Base-by-base conservation (phyloP, 2,329 filamentous ascomycete genomes). In the Ascochyta rabiei region DNA sequence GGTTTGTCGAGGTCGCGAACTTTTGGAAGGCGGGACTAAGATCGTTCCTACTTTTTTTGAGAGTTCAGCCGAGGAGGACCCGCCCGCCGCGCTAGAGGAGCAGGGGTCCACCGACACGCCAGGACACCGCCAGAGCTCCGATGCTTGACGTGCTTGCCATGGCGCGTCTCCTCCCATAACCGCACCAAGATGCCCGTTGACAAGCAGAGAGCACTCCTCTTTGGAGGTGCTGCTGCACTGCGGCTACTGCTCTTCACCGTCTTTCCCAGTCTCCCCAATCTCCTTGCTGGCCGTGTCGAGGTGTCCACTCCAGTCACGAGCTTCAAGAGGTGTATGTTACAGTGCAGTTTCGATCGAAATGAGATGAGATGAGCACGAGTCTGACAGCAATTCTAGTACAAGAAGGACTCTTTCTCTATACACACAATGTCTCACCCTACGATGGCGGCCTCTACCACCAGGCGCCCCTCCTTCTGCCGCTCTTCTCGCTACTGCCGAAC, bases 241-340 rank as follows among this genome's bases (percentile, higher is more conserved):
- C 88, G 95, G 64, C 82, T 98, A 56, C 78, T 91, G 51, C 84
- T 98, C 48, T 93, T 92, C 73, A 81, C 87, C 55, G 81, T 87
- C 53, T 96, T 97, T 72, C 93, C 95, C 59, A 85, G 85, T 33
- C 82, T 99, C 35, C 90, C 93, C 47, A 87, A 92, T 73, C 82
- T 96, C 59, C 82, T 99, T 59, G 95, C 91, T 18, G 90, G 89
- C 61, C 89, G 95, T 71, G 95, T 97, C 68, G 95, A 99, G 81
- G 89, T 99, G 69, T 97, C 95, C 39, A 99, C 95, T 19, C 93
- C 95, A 34, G 89, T 98, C 41, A 97, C 91, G 67, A 96, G 93
- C 84, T 99, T 97, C 84, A 98, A 98, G 81, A 86, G 95, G 85
- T 81, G 93, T 96, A 82, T 77, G 61, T 49, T 31, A 9, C 16